Conservation (phyloP, 192 early-diverging fungal species). For the Entomortierella chlamydospora region DNA sequence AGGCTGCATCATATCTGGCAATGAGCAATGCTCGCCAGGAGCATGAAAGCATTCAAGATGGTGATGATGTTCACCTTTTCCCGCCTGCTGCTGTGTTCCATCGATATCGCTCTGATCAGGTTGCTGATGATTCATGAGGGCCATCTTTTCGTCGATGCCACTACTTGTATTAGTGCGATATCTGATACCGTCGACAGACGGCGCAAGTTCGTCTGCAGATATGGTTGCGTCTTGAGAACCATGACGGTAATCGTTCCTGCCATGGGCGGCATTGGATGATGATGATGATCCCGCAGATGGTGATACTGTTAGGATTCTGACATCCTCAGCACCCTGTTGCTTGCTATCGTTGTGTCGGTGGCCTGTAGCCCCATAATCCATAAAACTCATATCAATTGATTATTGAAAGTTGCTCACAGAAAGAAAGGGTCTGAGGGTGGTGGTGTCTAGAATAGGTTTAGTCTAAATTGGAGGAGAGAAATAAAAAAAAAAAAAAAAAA, state of each 20-base stretch:
- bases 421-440: background rate
- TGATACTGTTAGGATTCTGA: background rate
- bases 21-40: conserved; percentile 31
- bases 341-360: conserved; percentile 10
- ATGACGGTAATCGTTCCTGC: background rate
- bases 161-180: background rate
- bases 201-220: conserved; percentile 1
- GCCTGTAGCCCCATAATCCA: conserved; percentile 37
- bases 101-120: background rate
- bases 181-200: background rate
- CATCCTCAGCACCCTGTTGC: background rate
- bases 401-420: background rate
- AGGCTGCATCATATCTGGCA: conserved; percentile 33
- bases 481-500: conserved; percentile 4
- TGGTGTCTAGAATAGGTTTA: background rate
- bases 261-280: background rate
- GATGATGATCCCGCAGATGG: background rate
- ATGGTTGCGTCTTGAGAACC: background rate
- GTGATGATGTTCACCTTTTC: background rate
- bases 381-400: conserved; percentile 27
- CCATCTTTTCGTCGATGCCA: conserved; percentile 7
- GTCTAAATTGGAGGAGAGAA: background rate
- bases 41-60: conserved; percentile 15
- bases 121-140: background rate
- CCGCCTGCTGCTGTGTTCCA: too few relatives aligned